These are phyloP conservation scores for Yamadazyma jaroonii DNA, from an alignment of 1,139 yeast species.

Conservation along the genomic window DNA sequence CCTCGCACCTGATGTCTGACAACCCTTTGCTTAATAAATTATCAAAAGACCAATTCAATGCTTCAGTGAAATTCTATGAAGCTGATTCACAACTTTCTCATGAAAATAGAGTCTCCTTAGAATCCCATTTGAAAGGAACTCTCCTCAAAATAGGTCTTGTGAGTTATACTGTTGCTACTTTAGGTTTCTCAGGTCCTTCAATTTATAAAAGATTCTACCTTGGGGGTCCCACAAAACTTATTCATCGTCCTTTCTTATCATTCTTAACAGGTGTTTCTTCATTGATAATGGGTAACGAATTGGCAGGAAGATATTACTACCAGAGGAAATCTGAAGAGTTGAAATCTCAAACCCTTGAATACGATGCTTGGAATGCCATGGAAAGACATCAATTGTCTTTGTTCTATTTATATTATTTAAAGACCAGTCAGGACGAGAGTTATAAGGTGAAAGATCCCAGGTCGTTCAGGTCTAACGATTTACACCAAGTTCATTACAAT, in stretches of 20 bases:
- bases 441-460: constrained; percentile 39
- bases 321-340: constrained; percentile 14
- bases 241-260: constrained; percentile 35
- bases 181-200: constrained; percentile 28
- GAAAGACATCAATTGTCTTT: constrained; percentile 36
- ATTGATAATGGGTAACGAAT: constrained; percentile 25
- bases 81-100: constrained; percentile 35
- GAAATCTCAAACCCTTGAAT: constrained; percentile 10
- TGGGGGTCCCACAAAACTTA: constrained; percentile 6
- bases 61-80: constrained; percentile 40
- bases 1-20: background rate
- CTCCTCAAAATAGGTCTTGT: constrained; percentile 25
- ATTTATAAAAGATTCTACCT: constrained; percentile 13
- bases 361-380: constrained; percentile 37
- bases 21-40: constrained; percentile 30
- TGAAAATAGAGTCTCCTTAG: constrained; percentile 30
- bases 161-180: constrained; percentile 24
- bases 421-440: constrained; percentile 33
- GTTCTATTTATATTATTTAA: constrained; percentile 34
- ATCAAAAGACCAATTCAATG: constrained; percentile 35
- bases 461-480: constrained; percentile 20
- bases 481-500: constrained; percentile 28
- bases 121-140: constrained; percentile 28
- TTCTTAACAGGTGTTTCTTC: constrained; percentile 29
- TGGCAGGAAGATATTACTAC: constrained; percentile 24